A percentile compares a stretch with the other conserved stretches of the same genome.
phyloP scores from a whole-genome alignment of 306 rosid species.

The Mimosa pudica region DNA sequence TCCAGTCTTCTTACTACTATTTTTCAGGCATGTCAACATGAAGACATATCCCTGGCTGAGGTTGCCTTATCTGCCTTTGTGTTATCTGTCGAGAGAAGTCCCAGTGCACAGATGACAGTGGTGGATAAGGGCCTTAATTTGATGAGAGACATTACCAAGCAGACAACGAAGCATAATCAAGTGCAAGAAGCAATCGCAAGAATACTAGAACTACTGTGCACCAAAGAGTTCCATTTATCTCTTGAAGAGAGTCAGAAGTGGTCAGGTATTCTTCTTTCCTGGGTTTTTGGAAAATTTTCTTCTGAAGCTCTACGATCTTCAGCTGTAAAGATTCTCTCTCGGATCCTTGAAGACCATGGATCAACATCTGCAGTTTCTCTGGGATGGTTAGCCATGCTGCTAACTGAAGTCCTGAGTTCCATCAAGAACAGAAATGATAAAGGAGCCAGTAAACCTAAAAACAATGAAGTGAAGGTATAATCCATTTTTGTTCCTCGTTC shows the following conservation, averaged over 20 bases:
- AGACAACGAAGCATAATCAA: conserved; percentile 61
- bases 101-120: conserved; percentile 60
- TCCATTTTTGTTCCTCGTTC: conserved; percentile 10
- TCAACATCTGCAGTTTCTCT: conserved; percentile 74
- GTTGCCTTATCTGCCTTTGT: conserved; percentile 81
- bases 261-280: conserved; percentile 83
- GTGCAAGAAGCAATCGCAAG: conserved; percentile 85
- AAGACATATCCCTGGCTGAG: conserved; percentile 79
- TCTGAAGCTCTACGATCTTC: conserved; percentile 68
- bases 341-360: conserved; percentile 77
- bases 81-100: conserved; percentile 82
- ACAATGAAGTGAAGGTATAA: conserved; percentile 80
- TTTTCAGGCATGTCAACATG: conserved; percentile 79
- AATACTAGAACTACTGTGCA: conserved; percentile 73
- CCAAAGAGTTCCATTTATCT: conserved; percentile 70
- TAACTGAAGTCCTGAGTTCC: conserved; percentile 61
- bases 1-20: conserved; percentile 85
- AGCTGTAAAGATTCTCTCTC: conserved; percentile 75
- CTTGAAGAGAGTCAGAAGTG: conserved; percentile 89
- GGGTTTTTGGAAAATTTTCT: conserved; percentile 78
- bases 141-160: conserved; percentile 80
- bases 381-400: conserved; percentile 84
- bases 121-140: conserved; percentile 88
- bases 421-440: conserved; percentile 62
- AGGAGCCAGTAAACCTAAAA: conserved; percentile 59